Percentiles rank a stretch among this genome's conserved stretches.
Evolutionary conservation across 2,329 filamentous ascomycete species (phyloP).

Genomic region (Xylaria sp.): DNA sequence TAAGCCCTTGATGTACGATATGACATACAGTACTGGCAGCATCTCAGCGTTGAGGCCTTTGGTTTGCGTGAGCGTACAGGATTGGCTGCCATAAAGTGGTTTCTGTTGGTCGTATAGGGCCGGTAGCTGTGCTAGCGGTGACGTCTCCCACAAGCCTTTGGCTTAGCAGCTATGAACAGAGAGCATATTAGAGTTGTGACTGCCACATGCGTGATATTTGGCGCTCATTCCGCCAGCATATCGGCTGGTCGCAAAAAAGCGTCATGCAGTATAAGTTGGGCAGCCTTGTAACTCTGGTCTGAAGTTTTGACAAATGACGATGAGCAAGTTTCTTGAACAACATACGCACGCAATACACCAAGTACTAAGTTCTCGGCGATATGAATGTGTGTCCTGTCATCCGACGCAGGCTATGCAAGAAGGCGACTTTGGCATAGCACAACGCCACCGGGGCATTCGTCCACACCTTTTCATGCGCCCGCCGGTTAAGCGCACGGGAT

Average conservation of each 20-base stretch:
- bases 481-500: constrained; percentile 18
- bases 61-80: constrained; percentile 15
- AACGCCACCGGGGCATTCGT: constrained; percentile 27
- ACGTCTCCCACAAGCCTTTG: neutral
- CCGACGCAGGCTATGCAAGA: constrained; percentile 21
- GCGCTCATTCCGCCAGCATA: constrained; percentile 17
- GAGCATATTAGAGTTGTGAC: constrained; percentile 8
- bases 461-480: constrained; percentile 14
- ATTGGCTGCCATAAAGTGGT: constrained; percentile 38
- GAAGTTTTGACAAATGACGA: constrained; percentile 24
- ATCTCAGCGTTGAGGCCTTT: constrained; percentile 23
- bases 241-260: constrained; percentile 21
- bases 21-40: constrained; percentile 13
- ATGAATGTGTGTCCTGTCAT: constrained; percentile 21
- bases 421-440: constrained; percentile 24
- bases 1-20: constrained; percentile 11
- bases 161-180: constrained; percentile 1
- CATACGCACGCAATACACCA: constrained; percentile 12
- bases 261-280: constrained; percentile 22
- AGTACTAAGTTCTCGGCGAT: constrained; percentile 21
- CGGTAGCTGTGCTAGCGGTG: constrained; percentile 16
- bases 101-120: constrained; percentile 30
- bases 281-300: constrained; percentile 18
- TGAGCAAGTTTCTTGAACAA: constrained; percentile 22
- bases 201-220: constrained; percentile 18